Evolutionary conservation across 805 yeast species (phyloP), one percentile per base, ranked within the genome.

Genomic region (Priceomyces melissophilus): DNA sequence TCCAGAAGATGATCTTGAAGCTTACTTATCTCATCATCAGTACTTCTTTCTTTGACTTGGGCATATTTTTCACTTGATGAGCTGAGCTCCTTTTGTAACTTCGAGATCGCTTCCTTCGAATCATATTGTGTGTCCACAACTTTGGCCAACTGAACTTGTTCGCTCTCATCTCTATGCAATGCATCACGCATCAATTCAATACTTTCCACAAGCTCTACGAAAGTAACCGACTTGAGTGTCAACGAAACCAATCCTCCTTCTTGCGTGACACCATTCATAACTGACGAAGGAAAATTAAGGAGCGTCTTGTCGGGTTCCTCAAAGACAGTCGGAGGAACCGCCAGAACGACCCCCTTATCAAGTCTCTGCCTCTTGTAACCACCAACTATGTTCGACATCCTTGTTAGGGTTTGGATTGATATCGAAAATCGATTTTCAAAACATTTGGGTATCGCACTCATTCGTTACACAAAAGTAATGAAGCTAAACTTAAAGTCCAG

Each of bases 171-270:
- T 17, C 43, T 41, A 27, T 63, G 51, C 6, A 69, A 42, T 1
- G 57, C 52, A 17, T 54, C 48, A 20, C 63, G 54, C 47, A 67
- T 58, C 50, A 60, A 51, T 40, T 65, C 69, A 32, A 56, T 46
- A 37, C 59, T 63, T 36, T 69, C 73, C 15, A 65, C 65, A 30
- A 60, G 60, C 37, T 57, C 54, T 31, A 63, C 63, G 38, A 67
- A 65, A 20, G 55, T 61, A 13, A 67, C 58, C 3, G 73, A 60
- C 45, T 69, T 69, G 52, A 65, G 69, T 2, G 74, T 67, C 41
- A 69, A 54, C 3, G 71, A 64, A 25, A 57, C 57, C 26, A 69
- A 55, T 10, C 75, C 75, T 3, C 71, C 72, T 44, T 68, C 71
- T 13, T 53, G 55, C 0, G 74, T 69, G 14, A 63, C 53, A 4